phyloP scores from a whole-genome alignment of 139 green algal genomes.

The Nannochloris sp. region DNA sequence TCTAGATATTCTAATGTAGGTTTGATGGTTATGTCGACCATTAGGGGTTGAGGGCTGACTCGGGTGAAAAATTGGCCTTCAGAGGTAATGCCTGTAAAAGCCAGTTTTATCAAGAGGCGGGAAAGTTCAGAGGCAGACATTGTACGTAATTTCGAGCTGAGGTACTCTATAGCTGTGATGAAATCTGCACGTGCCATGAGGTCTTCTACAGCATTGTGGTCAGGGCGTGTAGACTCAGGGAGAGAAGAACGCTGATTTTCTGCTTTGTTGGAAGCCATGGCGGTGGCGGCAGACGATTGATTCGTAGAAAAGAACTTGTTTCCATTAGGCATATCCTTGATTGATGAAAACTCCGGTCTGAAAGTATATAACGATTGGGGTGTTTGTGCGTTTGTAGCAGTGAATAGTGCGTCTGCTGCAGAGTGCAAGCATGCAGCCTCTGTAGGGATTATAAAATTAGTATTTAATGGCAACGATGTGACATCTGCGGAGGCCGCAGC shows the following conservation, averaged over 20 bases:
- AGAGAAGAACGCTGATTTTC: no score
- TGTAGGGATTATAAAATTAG: not conserved
- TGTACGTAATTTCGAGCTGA: not conserved
- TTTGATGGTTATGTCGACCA: no score
- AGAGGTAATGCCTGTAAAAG: not conserved
- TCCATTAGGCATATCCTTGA: not conserved
- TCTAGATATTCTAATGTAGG: not conserved
- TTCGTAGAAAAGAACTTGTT: not conserved
- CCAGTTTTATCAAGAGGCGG: not conserved
- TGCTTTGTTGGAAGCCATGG: no score
- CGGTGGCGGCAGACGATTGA: not conserved
- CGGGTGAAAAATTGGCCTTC: no score
- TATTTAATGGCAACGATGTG: not conserved
- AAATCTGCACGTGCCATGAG: not conserved
- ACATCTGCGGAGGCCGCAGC: not conserved
- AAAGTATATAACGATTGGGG: no score
- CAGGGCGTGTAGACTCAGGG: not conserved
- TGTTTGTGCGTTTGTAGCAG: not conserved
- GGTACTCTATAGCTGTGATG: not conserved
- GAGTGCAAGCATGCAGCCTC: not conserved
- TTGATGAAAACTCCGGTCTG: no score
- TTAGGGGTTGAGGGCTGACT: no score
- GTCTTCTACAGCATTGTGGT: not conserved
- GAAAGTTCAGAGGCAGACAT: not conserved
- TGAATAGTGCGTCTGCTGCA: not conserved